These are phyloP conservation scores for Phaeophleospora eucalypticola DNA, from an alignment of 2,329 filamentous ascomycete species.

Conservation along the genomic window DNA sequence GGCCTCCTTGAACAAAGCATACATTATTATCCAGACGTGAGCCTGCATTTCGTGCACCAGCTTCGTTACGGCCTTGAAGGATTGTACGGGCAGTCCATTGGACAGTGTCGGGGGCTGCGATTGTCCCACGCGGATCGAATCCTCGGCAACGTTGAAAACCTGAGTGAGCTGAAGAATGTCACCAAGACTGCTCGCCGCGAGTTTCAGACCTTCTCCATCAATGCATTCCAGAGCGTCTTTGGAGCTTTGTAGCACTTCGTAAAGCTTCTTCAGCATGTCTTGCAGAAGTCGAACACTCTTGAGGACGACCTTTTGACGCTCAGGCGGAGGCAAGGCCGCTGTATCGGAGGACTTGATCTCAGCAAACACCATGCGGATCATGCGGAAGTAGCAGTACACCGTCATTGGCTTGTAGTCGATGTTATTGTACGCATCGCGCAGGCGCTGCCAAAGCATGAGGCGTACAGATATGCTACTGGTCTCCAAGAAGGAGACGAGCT, in stretches of 20 bases:
- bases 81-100: slow-evolving; percentile 36
- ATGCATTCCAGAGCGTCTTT: slow-evolving; percentile 77
- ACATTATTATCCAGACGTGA: slow-evolving; percentile 82
- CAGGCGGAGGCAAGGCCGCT: slow-evolving; percentile 52
- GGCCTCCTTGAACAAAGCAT: slow-evolving; percentile 71
- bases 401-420: slow-evolving; percentile 86
- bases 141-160: slow-evolving; percentile 74
- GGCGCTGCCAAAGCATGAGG: slow-evolving; percentile 81
- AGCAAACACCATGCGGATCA: slow-evolving; percentile 74
- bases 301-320: slow-evolving; percentile 67
- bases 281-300: slow-evolving; percentile 76
- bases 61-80: slow-evolving; percentile 24
- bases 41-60: slow-evolving; percentile 81
- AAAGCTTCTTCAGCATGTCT: slow-evolving; percentile 66
- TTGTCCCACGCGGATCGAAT: slow-evolving; percentile 76
- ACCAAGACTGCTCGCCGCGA: slow-evolving; percentile 67
- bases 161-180: slow-evolving; percentile 73
- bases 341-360: slow-evolving; percentile 62
- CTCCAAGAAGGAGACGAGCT: slow-evolving; percentile 81
- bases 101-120: slow-evolving; percentile 57
- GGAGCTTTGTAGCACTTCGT: slow-evolving; percentile 62
- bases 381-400: slow-evolving; percentile 79
- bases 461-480: slow-evolving; percentile 77
- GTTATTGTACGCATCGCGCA: slow-evolving; percentile 81
- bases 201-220: slow-evolving; percentile 70